Evolutionary conservation across 805 yeast species (phyloP), one percentile per base, ranked within the genome.

Genomic region (Suhomyces vadensis): DNA sequence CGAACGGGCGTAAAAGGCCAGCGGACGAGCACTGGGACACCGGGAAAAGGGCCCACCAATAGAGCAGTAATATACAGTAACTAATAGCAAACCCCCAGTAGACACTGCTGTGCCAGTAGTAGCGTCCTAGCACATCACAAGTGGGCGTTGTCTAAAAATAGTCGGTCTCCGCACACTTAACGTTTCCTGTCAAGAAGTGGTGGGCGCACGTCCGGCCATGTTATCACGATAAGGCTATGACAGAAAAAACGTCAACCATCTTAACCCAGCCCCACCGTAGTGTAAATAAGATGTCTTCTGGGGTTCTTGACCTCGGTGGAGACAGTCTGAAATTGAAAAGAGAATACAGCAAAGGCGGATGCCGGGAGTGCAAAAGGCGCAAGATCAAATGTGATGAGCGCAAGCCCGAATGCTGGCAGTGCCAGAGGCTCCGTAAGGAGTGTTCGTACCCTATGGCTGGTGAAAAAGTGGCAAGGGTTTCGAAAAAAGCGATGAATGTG

Each of bases 371-470:
- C 50, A 71, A 71, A 47, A 58, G 73, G 21, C 59, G 74, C 41
- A 72, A 71, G 46, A 71, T 71, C 38, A 71, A 71, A 47, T 69
- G 74, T 36, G 70, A 67, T 31, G 74, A 69, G 51, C 59, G 44
- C 19, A 65, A 55, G 45, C 68, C 61, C 33, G 53, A 41, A 44
- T 69, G 74, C 46, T 60, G 68, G 61, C 68, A 63, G 41, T 67
- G 73, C 48, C 53, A 56, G 4, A 53, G 69, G 26, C 55, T 64
- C 24, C 57, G 54, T 23, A 69, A 67, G 42, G 52, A 41, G n/a
- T 70, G 75, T 42, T 55, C 56, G 17, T 70, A 70, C 44, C 74
- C 75, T 3, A 49, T 46, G 31, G 56, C 50, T 16, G 73, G 74
- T 3, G 73, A 69, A 42, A 56, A 56, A 38, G 73, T 69, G 2